Conservation (phyloP, 345 rosid species). For the Gossypium stocksii region DNA sequence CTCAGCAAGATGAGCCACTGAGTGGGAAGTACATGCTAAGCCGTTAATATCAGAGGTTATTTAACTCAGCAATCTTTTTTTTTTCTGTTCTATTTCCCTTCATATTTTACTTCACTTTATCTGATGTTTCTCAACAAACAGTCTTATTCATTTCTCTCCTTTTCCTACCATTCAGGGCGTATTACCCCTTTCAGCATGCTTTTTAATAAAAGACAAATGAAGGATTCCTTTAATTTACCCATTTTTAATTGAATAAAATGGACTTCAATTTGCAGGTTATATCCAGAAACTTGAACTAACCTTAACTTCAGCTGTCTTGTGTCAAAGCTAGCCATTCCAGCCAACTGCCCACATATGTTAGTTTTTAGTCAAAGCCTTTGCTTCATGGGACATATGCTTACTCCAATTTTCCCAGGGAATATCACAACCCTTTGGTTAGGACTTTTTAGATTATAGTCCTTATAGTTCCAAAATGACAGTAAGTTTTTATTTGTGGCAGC, state of each 20-base stretch:
- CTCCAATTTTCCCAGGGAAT: not conserved
- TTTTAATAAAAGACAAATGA: not conserved
- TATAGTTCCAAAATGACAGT: not conserved
- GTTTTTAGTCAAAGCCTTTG: not conserved
- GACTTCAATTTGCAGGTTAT: slow-evolving; percentile 28
- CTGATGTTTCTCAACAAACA: not conserved
- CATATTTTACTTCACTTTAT: not conserved
- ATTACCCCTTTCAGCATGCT: not conserved
- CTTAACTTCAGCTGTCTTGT: slow-evolving; percentile 1
- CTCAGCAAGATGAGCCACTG: slow-evolving; percentile 65
- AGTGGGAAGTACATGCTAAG: slow-evolving; percentile 91
- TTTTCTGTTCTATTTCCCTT: not conserved
- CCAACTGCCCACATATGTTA: not conserved
- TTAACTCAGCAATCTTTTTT: not conserved
- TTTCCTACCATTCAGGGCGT: not conserved
- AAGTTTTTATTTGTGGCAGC: too few relatives aligned
- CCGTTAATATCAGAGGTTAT: slow-evolving; percentile 63
- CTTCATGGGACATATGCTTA: not conserved
- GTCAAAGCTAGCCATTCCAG: not conserved
- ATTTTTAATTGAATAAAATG: not conserved
- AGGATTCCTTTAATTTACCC: not conserved
- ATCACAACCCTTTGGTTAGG: too few relatives aligned
- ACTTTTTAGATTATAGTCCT: too few relatives aligned
- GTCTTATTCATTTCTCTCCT: not conserved
- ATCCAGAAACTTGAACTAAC: slow-evolving; percentile 6